Evolutionary conservation across 2,329 filamentous ascomycete species (phyloP).

Genomic region (Nannizzia gypsea): DNA sequence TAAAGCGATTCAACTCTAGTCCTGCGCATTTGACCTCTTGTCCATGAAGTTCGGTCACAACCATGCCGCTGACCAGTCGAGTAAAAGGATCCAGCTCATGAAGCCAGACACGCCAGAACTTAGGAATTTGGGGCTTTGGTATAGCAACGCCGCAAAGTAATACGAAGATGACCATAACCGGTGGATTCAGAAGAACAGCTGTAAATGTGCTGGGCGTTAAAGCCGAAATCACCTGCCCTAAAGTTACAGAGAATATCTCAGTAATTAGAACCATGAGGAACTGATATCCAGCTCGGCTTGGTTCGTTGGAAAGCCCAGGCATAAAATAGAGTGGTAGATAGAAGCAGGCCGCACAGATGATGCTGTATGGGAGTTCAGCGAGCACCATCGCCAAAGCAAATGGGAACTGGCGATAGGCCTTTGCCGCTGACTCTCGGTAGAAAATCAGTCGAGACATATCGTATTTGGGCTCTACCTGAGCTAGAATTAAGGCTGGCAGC

Average conservation of each 20-base stretch:
- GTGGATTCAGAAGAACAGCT: constrained; percentile 58
- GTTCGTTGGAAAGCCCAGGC: constrained; percentile 54
- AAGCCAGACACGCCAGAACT: constrained; percentile 75
- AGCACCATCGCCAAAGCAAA: constrained; percentile 69
- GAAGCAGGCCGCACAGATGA: constrained; percentile 69
- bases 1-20: constrained; percentile 24
- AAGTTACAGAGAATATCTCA: constrained; percentile 70
- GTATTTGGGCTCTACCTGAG: constrained; percentile 75
- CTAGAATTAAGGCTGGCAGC: constrained; percentile 68
- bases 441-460: constrained; percentile 68
- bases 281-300: constrained; percentile 65
- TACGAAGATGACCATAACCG: constrained; percentile 61
- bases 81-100: constrained; percentile 56
- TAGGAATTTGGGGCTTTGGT: constrained; percentile 45
- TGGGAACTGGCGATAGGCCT: constrained; percentile 72
- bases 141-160: constrained; percentile 49
- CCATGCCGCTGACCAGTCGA: constrained; percentile 40
- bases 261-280: constrained; percentile 77
- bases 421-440: constrained; percentile 74
- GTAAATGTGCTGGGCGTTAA: constrained; percentile 63
- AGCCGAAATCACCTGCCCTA: constrained; percentile 65
- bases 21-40: constrained; percentile 23
- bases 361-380: constrained; percentile 72
- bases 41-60: constrained; percentile 25
- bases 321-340: constrained; percentile 79